Percentiles rank a stretch among this genome's conserved stretches.
These are phyloP conservation scores for Suillus americanus DNA, from an alignment of 768 basidiomycete species.

Conservation along the genomic window DNA sequence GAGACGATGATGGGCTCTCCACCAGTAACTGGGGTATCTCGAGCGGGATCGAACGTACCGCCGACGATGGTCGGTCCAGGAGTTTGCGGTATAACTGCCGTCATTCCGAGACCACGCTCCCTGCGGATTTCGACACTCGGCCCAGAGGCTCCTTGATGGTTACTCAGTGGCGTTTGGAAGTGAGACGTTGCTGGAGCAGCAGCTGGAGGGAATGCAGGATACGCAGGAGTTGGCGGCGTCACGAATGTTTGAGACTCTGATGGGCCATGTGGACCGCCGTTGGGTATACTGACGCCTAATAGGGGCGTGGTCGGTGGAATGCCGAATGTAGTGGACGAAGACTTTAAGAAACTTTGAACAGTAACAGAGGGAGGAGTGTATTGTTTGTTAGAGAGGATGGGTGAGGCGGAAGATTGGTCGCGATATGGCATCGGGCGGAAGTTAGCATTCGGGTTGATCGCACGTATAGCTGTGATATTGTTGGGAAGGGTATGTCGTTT, in stretches of 20 bases:
- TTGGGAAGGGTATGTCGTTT: slow-evolving; percentile 56
- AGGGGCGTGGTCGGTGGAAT: slow-evolving; percentile 27
- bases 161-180: slow-evolving; percentile 54
- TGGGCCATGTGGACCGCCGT: slow-evolving; percentile 13
- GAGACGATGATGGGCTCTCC: slow-evolving; percentile 71
- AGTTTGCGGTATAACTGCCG: slow-evolving; percentile 43
- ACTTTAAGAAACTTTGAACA: slow-evolving; percentile 31
- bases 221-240: slow-evolving; percentile 64
- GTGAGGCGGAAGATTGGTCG: slow-evolving; percentile 21
- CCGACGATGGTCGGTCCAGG: slow-evolving; percentile 54
- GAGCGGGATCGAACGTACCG: slow-evolving; percentile 35
- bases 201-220: slow-evolving; percentile 63
- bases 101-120: slow-evolving; percentile 45
- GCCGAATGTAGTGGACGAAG: slow-evolving; percentile 33
- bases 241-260: slow-evolving; percentile 23
- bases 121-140: slow-evolving; percentile 67
- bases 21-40: slow-evolving; percentile 13
- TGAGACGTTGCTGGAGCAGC: slow-evolving; percentile 52
- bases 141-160: slow-evolving; percentile 49
- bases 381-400: slow-evolving; percentile 11
- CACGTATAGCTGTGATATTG: slow-evolving; percentile 31
- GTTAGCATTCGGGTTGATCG: slow-evolving; percentile 19
- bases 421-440: slow-evolving; percentile 25
- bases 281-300: slow-evolving; percentile 12
- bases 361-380: slow-evolving; percentile 37